Evolutionary conservation across 768 basidiomycete species (phyloP).

Genomic region (Gymnopilus dilepis): DNA sequence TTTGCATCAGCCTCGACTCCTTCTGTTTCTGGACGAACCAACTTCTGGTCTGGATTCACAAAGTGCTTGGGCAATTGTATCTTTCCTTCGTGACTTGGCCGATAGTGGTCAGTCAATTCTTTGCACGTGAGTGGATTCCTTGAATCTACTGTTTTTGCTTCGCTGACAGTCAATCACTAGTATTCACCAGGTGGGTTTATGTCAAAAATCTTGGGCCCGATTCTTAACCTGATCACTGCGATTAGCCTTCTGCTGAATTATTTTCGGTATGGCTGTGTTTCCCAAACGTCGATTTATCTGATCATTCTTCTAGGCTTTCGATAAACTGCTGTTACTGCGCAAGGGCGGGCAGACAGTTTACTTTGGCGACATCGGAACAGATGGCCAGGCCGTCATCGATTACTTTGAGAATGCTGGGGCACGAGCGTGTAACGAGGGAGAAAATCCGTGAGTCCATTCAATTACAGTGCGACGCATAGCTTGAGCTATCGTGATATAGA

Average conservation of each 20-base stretch:
- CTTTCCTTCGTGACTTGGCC: slow-evolving; percentile 77
- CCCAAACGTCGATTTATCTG: not conserved
- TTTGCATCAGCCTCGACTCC: slow-evolving; percentile 62
- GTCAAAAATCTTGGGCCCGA: not conserved
- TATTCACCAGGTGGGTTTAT: slow-evolving; percentile 47
- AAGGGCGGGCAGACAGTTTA: slow-evolving; percentile 81
- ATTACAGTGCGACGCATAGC: no score
- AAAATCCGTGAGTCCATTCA: slow-evolving; percentile 79
- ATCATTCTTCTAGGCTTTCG: slow-evolving; percentile 57
- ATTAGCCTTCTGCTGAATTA: slow-evolving; percentile 78
- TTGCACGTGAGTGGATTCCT: slow-evolving; percentile 68
- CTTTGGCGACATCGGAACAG: slow-evolving; percentile 72
- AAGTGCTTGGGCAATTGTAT: slow-evolving; percentile 83
- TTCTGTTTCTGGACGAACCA: slow-evolving; percentile 90
- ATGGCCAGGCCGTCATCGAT: slow-evolving; percentile 64
- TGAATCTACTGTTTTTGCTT: not conserved
- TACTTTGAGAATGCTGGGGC: slow-evolving; percentile 81
- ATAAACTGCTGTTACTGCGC: slow-evolving; percentile 75
- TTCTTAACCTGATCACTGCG: not conserved
- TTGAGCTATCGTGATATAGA: slow-evolving; percentile 33
- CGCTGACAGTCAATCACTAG: slow-evolving; percentile 25
- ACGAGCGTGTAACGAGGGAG: slow-evolving; percentile 60
- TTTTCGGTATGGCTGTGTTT: slow-evolving; percentile 55
- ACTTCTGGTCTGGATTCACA: slow-evolving; percentile 89
- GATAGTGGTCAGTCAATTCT: slow-evolving; percentile 86